Evolutionary conservation across 805 yeast genomes (phyloP), one percentile per base, ranked within the genome.

Genomic region (Candida anglica): DNA sequence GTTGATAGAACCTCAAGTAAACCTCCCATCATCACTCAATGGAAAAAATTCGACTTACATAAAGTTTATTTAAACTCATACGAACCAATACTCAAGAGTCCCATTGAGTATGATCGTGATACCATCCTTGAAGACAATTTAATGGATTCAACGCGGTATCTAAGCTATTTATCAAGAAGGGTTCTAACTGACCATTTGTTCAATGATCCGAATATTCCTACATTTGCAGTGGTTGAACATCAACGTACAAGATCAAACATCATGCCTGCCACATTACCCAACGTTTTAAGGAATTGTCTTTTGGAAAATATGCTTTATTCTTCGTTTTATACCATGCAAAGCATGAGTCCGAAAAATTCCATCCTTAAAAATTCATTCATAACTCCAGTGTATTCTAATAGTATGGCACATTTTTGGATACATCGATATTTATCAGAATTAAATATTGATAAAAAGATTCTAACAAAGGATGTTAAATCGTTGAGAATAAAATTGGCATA

Each of bases 391-490:
- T 51, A 52, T 30, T 45, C 71, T 3, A 51, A 47, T 13, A 50
- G 52, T 25, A 62, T 66, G 71, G 62, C 59, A 15, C 50, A 50
- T 28, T 65, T 59, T 38, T 58, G 70, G 62, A 44, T 66, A 30
- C 55, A 65, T 21, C 50, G 70, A 11, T 66, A 53, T 28, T 27
- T 60, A 13, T 38, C 40, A 11, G 56, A 53, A 16, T 24, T 32
- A 14, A 22, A 32, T 14, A 18, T 21, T 22, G 25, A 32, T 15
- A 32, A 32, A 14, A 23, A 18, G 15, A 16, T 15, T 14, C 23
- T 32, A 9, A 24, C 16, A 3, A 32, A 32, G 22, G 21, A 32
- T 24, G 27, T 22, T 16, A 32, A 32, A 25, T 11, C 21, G 9
- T 21, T 32, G 23, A 6, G 34, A 4, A 19, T 15, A 21, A 32